A percentile compares a stretch with the other conserved stretches of the same genome.
Conservation (phyloP, 768 basidiomycete genomes). For the Tulasnella calospora region DNA sequence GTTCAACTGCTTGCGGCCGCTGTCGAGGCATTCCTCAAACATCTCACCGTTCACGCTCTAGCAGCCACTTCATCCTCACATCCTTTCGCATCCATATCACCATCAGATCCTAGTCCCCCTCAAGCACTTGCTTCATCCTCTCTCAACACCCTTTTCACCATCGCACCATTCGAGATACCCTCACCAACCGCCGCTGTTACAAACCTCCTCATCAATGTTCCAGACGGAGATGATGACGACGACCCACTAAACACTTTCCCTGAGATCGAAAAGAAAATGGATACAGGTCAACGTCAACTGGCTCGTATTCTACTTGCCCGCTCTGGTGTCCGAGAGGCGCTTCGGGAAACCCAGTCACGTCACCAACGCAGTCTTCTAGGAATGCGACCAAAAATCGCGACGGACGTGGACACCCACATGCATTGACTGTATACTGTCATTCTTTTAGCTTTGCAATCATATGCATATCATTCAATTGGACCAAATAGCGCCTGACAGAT, state of each 20-base stretch:
- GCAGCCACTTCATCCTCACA: slow-evolving; percentile 23
- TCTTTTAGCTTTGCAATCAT: neutral
- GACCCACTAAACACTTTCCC: neutral
- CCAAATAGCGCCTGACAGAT: neutral
- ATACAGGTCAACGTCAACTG: slow-evolving; percentile 20
- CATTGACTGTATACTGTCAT: neutral
- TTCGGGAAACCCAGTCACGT: neutral
- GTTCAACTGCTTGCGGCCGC: slow-evolving; percentile 24
- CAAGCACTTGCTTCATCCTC: slow-evolving; percentile 23
- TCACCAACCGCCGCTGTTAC: slow-evolving; percentile 20
- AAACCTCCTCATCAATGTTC: neutral
- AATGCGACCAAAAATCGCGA: neutral
- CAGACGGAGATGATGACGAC: slow-evolving; percentile 12
- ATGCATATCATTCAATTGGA: slow-evolving; percentile 16
- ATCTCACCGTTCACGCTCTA: slow-evolving; percentile 26
- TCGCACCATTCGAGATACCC: slow-evolving; percentile 28
- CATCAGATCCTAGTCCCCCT: slow-evolving; percentile 20
- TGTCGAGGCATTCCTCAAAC: slow-evolving; percentile 29
- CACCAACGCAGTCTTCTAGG: neutral
- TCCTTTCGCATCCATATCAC: slow-evolving; percentile 27
- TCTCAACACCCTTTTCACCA: slow-evolving; percentile 25
- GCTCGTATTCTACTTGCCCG: slow-evolving; percentile 5
- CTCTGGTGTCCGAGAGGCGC: slow-evolving; percentile 22
- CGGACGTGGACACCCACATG: neutral
- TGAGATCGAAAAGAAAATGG: slow-evolving; percentile 7